phyloP scores from a whole-genome alignment of 2,329 filamentous ascomycete genomes.

The Sclerotinia spermophila region DNA sequence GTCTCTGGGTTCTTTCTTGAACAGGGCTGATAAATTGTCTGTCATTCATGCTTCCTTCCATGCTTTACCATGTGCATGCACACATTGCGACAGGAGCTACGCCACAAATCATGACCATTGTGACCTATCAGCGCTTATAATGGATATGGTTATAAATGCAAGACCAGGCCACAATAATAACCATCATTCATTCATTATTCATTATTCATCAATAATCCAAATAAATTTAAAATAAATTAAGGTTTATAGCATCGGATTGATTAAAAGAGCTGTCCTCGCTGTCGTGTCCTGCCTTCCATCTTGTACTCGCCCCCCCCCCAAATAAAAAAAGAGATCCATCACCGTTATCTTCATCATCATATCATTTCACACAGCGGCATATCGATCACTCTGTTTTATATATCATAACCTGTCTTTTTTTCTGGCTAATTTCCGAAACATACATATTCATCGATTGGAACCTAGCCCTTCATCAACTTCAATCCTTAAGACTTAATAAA shows the following conservation, averaged over 20 bases:
- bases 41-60: not conserved
- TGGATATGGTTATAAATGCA: not conserved
- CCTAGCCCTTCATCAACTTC: not conserved
- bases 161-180: not conserved
- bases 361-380: not conserved
- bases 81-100: conserved; percentile 4
- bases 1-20: no score
- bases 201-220: not conserved
- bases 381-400: not conserved
- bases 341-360: not conserved
- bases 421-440: not conserved
- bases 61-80: not conserved
- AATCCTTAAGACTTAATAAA: not conserved
- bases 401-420: not conserved
- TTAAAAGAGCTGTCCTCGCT: conserved; percentile 4
- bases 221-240: no score
- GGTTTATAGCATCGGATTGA: not conserved
- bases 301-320: not conserved
- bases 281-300: not conserved
- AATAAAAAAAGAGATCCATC: not conserved
- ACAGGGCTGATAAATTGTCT: conserved; percentile 14
- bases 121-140: conserved; percentile 3
- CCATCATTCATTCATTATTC: no score
- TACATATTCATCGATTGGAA: not conserved
- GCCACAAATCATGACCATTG: conserved; percentile 11